phyloP scores from a whole-genome alignment of 2,329 filamentous ascomycete genomes.

The Apiospora hydei region DNA sequence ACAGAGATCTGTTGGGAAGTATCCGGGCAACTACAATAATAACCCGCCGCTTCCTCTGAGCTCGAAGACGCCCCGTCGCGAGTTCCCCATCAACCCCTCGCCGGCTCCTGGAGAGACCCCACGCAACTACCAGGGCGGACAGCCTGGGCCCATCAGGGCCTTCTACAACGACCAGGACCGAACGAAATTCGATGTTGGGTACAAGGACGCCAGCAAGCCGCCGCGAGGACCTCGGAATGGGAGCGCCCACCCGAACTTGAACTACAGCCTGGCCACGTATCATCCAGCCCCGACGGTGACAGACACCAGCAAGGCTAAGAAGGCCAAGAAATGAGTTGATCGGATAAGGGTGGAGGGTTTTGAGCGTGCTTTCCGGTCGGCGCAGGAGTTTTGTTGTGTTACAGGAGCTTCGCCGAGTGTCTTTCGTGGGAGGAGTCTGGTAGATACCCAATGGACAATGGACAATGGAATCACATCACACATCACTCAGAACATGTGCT shows the following conservation, averaged over 20 bases:
- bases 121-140: not conserved
- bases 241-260: rapidly evolving
- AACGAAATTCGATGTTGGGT: not conserved
- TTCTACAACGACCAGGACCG: not conserved
- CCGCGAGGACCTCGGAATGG: not conserved
- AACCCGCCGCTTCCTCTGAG: not conserved
- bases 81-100: not conserved
- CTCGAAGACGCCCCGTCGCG: not conserved
- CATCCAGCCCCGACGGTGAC: not conserved
- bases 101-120: not conserved
- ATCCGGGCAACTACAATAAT: too few relatives aligned
- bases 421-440: too few relatives aligned
- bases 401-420: too few relatives aligned
- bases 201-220: not conserved
- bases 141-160: not conserved
- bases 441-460: too few relatives aligned
- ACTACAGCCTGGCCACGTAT: not conserved
- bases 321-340: too few relatives aligned
- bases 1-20: too few relatives aligned
- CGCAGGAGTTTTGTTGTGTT: too few relatives aligned
- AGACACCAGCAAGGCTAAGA: too few relatives aligned
- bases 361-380: too few relatives aligned
- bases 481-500: too few relatives aligned
- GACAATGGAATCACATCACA: too few relatives aligned
- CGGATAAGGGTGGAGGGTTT: too few relatives aligned